Evolutionary conservation across 345 rosid genomes (phyloP).

Genomic region (Laguncularia racemosa): DNA sequence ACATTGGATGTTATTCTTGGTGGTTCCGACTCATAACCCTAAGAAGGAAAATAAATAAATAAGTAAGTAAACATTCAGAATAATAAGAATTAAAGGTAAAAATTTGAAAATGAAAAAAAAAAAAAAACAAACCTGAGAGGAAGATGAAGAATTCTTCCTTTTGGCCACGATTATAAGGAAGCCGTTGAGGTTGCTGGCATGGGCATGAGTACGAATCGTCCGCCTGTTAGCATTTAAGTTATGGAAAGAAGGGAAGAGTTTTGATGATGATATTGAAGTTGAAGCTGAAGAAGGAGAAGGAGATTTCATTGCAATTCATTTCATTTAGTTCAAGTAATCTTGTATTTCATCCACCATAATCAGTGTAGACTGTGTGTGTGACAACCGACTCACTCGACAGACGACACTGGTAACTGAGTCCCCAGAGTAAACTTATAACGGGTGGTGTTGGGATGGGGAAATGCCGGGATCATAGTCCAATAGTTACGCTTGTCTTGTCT

Average conservation of each 20-base stretch:
- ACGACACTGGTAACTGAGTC: too few relatives aligned
- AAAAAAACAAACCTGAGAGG: conserved; percentile 4
- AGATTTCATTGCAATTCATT: background rate
- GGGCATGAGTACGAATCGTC: background rate
- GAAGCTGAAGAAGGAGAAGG: background rate
- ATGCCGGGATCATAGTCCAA: too few relatives aligned
- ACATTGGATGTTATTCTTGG: conserved; percentile 85
- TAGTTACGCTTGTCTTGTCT: too few relatives aligned
- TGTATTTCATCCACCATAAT: too few relatives aligned
- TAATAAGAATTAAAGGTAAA: background rate
- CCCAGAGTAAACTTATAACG: too few relatives aligned
- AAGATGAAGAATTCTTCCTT: conserved; percentile 9
- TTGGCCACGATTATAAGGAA: conserved; percentile 9
- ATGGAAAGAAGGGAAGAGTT: background rate
- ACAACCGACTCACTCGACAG: too few relatives aligned
- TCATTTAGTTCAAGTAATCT: too few relatives aligned
- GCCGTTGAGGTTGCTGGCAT: background rate
- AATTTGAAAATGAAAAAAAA: background rate
- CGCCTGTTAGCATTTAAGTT: background rate
- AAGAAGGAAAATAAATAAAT: conserved; percentile 13
- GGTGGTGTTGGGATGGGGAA: too few relatives aligned
- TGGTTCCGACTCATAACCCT: conserved; percentile 66
- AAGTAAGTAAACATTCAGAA: background rate
- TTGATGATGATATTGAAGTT: background rate
- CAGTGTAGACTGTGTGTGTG: too few relatives aligned